phyloP scores from a whole-genome alignment of 805 yeast genomes.

The Schwanniomyces sp. region DNA sequence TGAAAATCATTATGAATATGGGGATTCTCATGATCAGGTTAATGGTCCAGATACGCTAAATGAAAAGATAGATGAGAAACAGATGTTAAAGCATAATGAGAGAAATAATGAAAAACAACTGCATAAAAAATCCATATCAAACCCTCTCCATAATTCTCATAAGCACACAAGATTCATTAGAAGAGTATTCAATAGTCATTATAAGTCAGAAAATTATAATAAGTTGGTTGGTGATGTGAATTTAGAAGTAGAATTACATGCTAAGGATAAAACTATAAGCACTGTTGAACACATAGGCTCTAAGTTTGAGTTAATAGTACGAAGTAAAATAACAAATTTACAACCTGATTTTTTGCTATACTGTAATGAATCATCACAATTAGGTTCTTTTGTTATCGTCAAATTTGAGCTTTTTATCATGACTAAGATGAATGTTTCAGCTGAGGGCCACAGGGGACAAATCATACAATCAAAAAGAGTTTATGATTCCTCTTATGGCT shows the following conservation, averaged over 20 bases:
- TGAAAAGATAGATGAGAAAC: not conserved
- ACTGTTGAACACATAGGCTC: not conserved
- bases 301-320: not conserved
- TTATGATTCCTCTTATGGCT: not conserved
- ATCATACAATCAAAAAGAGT: not conserved
- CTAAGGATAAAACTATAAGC: not conserved
- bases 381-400: conserved; percentile 2
- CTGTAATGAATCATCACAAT: conserved; percentile 3
- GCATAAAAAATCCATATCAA: not conserved
- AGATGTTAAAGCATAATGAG: not conserved
- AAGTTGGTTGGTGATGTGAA: conserved; percentile 4
- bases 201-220: conserved; percentile 1
- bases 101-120: not conserved
- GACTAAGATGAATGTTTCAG: not conserved
- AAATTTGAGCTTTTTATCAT: not conserved
- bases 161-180: not conserved
- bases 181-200: not conserved
- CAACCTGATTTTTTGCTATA: conserved; percentile 1
- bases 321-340: conserved; percentile 1
- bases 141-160: conserved; percentile 1
- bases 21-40: not conserved
- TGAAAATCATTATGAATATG: conserved; percentile 1
- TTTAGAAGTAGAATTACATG: not conserved
- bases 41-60: not conserved
- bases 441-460: not conserved